These are phyloP conservation scores for Didymellaceae sp. DNA, from an alignment of 2,329 filamentous ascomycete genomes.

Conservation along the genomic window DNA sequence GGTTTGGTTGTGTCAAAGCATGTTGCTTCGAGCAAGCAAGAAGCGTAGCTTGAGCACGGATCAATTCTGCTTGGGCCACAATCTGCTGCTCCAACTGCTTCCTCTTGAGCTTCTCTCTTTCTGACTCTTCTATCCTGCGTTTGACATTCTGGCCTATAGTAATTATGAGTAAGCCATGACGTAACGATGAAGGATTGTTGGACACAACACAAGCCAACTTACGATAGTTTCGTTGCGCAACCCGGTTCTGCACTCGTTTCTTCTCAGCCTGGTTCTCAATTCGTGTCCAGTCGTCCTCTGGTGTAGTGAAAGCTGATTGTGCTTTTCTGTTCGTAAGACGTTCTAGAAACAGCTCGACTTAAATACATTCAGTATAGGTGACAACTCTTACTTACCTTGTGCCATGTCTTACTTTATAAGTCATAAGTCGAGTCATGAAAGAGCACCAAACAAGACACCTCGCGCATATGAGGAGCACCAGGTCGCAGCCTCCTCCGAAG, in stretches of 20 bases:
- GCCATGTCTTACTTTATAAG: too few species aligned
- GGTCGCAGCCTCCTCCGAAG: background rate
- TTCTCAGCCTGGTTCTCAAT: background rate
- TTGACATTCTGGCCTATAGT: background rate
- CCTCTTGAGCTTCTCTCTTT: background rate
- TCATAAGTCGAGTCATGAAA: too few species aligned
- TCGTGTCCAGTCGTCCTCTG: background rate
- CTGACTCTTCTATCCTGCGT: background rate
- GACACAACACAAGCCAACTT: too few species aligned
- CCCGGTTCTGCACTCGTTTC: background rate
- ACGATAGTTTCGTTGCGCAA: background rate
- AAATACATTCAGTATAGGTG: too few species aligned
- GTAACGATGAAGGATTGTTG: background rate
- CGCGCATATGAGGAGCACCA: background rate
- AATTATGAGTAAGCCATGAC: background rate
- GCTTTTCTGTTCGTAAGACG: background rate
- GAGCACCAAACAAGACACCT: background rate
- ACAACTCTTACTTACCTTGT: too few species aligned
- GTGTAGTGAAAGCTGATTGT: background rate
- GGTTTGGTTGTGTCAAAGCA: background rate
- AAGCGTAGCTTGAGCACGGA: background rate
- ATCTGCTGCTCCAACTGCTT: background rate
- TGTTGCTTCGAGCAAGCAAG: background rate
- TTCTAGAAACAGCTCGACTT: background rate
- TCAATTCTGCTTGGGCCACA: background rate